Percentiles rank a stretch among this genome's conserved stretches.
These are phyloP conservation scores for Citrullus colocynthis DNA, from an alignment of 306 rosid species.

Conservation along the genomic window DNA sequence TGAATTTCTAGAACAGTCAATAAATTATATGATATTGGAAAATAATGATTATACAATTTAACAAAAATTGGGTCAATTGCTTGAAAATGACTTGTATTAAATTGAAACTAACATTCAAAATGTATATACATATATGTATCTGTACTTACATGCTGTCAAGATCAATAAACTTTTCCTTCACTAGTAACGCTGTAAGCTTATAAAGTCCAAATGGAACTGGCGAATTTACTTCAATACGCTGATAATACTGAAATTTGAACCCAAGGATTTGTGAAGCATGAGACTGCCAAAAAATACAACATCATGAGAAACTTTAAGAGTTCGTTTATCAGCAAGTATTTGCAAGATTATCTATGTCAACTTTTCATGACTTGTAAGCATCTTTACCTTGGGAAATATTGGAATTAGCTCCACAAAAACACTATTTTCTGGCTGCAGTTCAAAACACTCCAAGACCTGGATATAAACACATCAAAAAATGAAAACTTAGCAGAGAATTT, in stretches of 20 bases:
- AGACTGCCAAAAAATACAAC: conserved; percentile 52
- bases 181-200: conserved; percentile 85
- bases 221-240: conserved; percentile 78
- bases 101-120: not conserved
- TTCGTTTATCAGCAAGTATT: not conserved
- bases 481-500: not conserved
- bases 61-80: no score
- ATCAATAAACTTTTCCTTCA: conserved; percentile 83
- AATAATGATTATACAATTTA: no score
- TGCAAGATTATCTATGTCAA: not conserved
- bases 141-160: conserved; percentile 83
- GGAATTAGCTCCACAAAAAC: conserved; percentile 88
- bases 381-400: conserved; percentile 78
- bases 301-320: conserved; percentile 7
- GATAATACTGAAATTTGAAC: conserved; percentile 89
- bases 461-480: not conserved
- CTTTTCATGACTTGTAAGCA: not conserved
- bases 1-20: no score
- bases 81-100: not conserved
- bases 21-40: no score
- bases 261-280: conserved; percentile 99
- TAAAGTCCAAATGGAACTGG: conserved; percentile 84
- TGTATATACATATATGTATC: not conserved
- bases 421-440: conserved; percentile 72
- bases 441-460: conserved; percentile 90